Evolutionary conservation across 2,329 filamentous ascomycete species (phyloP).

Genomic region (Venturia asperata): DNA sequence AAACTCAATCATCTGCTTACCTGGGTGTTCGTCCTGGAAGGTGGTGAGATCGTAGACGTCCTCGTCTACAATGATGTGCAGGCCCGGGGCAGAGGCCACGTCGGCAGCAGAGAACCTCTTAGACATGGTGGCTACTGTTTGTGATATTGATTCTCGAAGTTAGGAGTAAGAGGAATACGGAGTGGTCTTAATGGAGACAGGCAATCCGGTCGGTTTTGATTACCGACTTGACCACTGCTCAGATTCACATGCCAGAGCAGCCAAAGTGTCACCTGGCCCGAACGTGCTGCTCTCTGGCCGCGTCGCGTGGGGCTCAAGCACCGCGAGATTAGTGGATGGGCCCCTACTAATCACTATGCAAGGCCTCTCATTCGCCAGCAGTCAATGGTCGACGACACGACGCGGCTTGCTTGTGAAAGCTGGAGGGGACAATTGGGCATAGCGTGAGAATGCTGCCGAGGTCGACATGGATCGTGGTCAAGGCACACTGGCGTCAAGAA

Average conservation of each 20-base stretch:
- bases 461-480: background rate
- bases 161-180: background rate
- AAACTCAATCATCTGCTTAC: slow-evolving; percentile 20
- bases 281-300: background rate
- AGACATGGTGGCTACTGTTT: slow-evolving; percentile 55
- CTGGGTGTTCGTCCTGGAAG: slow-evolving; percentile 45
- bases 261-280: slow-evolving; percentile 7
- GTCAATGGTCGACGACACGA: slow-evolving; percentile 3
- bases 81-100: slow-evolving; percentile 70
- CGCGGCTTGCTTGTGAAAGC: background rate
- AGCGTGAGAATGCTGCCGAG: background rate
- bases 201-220: background rate
- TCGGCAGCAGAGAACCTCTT: slow-evolving; percentile 78
- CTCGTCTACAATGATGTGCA: slow-evolving; percentile 88
- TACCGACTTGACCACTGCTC: background rate
- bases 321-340: background rate
- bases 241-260: slow-evolving; percentile 10
- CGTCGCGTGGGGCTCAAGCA: slow-evolving; percentile 6
- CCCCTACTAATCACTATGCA: slow-evolving; percentile 5
- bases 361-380: background rate
- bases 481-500: background rate
- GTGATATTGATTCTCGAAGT: background rate
- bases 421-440: background rate
- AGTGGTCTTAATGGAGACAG: background rate
- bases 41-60: slow-evolving; percentile 93